Percentiles rank a stretch among this genome's conserved stretches.
These are phyloP conservation scores for Cornus controversa DNA, from an alignment of 148 eudicot genomes.

Conservation along the genomic window DNA sequence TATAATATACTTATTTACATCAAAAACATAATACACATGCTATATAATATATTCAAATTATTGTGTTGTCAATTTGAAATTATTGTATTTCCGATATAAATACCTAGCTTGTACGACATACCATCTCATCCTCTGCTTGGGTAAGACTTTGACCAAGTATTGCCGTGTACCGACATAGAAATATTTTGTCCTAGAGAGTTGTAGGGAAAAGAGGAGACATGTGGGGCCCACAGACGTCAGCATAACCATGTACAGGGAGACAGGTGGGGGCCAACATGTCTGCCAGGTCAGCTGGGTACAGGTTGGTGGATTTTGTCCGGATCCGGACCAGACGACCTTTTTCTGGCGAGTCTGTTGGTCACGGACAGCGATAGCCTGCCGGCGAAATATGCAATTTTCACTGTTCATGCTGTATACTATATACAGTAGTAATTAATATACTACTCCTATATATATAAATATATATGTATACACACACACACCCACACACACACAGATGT, in stretches of 20 bases:
- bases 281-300: conserved; percentile 10
- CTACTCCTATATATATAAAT: too few relatives aligned
- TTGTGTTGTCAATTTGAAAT: too few relatives aligned
- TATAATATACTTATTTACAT: too few relatives aligned
- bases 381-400: neutral
- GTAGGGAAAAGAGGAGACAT: neutral
- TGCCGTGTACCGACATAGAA: neutral
- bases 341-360: conserved; percentile 12
- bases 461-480: neutral
- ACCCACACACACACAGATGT: too few relatives aligned
- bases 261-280: conserved; percentile 9
- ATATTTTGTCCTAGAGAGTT: neutral
- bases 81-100: too few relatives aligned
- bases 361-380: conserved; percentile 10
- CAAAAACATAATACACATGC: too few relatives aligned
- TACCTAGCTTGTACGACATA: too few relatives aligned
- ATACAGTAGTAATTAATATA: too few relatives aligned
- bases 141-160: neutral
- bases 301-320: conserved; percentile 5
- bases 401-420: neutral
- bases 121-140: too few relatives aligned
- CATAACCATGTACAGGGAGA: neutral
- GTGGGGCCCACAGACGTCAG: conserved; percentile 10
- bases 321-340: conserved; percentile 7
- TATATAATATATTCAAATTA: too few relatives aligned